These are phyloP conservation scores for Neofusicoccum laricinum DNA, from an alignment of 2,329 filamentous ascomycete genomes.

Conservation along the genomic window DNA sequence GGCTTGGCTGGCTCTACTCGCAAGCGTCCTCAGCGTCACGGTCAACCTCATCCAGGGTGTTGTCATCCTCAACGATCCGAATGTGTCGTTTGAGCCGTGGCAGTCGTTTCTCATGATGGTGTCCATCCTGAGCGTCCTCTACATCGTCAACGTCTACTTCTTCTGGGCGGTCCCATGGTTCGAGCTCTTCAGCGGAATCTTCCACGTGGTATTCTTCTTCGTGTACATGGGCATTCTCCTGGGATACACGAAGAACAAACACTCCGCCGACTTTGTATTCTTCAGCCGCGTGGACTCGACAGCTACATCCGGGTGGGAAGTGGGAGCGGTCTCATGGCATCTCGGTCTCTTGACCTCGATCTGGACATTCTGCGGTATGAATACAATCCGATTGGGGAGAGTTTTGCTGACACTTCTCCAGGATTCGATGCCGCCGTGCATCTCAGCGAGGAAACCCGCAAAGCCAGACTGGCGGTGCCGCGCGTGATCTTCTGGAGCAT, in stretches of 20 bases:
- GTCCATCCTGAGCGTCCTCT: constrained; percentile 31
- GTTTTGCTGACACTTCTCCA: constrained; percentile 24
- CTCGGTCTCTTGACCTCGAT: constrained; percentile 32
- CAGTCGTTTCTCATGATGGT: constrained; percentile 41
- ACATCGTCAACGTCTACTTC: constrained; percentile 34
- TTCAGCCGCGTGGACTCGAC: constrained; percentile 24
- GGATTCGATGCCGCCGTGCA: constrained; percentile 48
- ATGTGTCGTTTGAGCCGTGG: constrained; percentile 37
- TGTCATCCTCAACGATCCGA: constrained; percentile 34
- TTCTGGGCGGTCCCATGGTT: constrained; percentile 36
- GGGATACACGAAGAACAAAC: constrained; percentile 29
- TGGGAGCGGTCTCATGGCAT: constrained; percentile 33
- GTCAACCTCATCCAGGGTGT: constrained; percentile 28
- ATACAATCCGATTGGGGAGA: too few species aligned
- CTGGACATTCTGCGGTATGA: constrained; percentile 19
- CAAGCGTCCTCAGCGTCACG: not conserved
- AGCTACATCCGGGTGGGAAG: constrained; percentile 29
- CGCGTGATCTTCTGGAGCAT: constrained; percentile 42
- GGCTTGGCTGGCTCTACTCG: not conserved
- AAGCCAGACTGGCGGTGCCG: constrained; percentile 36
- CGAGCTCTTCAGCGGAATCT: constrained; percentile 36
- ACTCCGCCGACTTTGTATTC: constrained; percentile 34
- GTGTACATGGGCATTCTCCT: constrained; percentile 35
- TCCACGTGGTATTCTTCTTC: constrained; percentile 35
- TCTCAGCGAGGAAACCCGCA: constrained; percentile 45